Base-by-base conservation (phyloP, 352 stramenopile genomes). In the Saprolegnia diclina region DNA sequence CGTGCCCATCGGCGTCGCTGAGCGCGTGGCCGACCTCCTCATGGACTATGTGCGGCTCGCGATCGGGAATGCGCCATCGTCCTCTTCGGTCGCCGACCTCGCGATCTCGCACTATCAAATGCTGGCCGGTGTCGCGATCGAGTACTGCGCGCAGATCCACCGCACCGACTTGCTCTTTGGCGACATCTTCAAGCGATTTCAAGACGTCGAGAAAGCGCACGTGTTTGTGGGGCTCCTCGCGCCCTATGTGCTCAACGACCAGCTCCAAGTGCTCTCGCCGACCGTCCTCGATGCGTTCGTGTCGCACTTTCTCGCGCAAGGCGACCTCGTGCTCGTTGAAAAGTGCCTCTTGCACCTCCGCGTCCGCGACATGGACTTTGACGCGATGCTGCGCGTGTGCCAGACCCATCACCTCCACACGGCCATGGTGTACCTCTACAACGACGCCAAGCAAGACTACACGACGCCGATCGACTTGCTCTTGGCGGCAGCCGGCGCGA, bases 81-180 rank as follows among this genome's bases (percentile, higher is more conserved):
- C 73, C 26, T 74, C 71, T 19, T 72, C 71, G 10, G 73, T 64
- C 16, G 72, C 57, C 24, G 89, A 97, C 76, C 76, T 98, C 59
- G 85, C 91, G 1, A 89, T 96, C 77, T 97, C 87, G 63, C 94
- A 98, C 75, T 98, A 97, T 73, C 90, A 98, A 71, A 98, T 98
- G 92, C 78, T 98, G 29, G 94, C 91, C 21, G 91, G 91, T 38
- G 94, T 98, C n/a, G 97, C 91, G 64, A 95, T 98, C 29, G 95
- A 98, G 74, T 98, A 95, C 70, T 98, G 93, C 67, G 83, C 95
- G 35, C 89, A 94, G 4, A 96, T 95, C 0, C 82, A 84, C 0
- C 81, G 85, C 13, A 92, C 83, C 0, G 88, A 96, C 65, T 65
- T 96, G 53, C 73, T 96, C 5, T 96, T 96, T 67, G 85, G 83